phyloP scores from a whole-genome alignment of 441 rosid species.

The Gossypium trilobum region DNA sequence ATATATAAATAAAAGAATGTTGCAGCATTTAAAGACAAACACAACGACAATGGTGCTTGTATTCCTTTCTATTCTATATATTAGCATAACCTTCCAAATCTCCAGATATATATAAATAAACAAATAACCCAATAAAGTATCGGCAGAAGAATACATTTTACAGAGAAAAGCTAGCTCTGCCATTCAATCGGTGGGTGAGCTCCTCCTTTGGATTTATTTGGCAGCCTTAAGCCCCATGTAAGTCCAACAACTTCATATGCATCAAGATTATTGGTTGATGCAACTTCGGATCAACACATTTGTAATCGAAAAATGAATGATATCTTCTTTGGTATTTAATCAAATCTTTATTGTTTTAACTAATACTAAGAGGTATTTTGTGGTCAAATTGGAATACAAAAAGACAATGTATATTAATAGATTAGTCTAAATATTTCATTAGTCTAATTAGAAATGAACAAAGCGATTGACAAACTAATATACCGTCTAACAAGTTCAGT shows the following conservation, averaged over 20 bases:
- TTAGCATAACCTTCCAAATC: constrained; percentile 33
- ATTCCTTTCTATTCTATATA: constrained; percentile 16
- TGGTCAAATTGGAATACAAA: too few relatives aligned
- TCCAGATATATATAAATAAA: constrained; percentile 21
- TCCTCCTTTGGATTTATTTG: constrained; percentile 23
- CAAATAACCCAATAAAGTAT: constrained; percentile 7
- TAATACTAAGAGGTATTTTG: too few relatives aligned
- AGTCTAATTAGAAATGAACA: too few relatives aligned
- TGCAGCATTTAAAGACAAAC: constrained; percentile 47
- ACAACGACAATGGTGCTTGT: constrained; percentile 37
- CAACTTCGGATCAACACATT: not conserved
- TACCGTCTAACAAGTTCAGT: too few relatives aligned
- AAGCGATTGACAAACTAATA: too few relatives aligned
- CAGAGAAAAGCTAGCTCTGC: constrained; percentile 21
- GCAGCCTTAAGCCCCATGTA: not conserved
- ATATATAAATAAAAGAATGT: constrained; percentile 33
- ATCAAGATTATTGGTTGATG: constrained; percentile 5
- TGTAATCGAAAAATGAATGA: not conserved
- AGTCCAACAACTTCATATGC: constrained; percentile 10
- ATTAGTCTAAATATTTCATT: too few relatives aligned
- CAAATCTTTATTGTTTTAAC: too few relatives aligned
- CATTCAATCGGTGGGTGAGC: constrained; percentile 36
- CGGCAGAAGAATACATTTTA: constrained; percentile 7
- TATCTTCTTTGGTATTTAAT: not conserved
- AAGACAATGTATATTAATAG: too few relatives aligned